Conservation (phyloP, 805 yeast species). For the Candida gorgasii region DNA sequence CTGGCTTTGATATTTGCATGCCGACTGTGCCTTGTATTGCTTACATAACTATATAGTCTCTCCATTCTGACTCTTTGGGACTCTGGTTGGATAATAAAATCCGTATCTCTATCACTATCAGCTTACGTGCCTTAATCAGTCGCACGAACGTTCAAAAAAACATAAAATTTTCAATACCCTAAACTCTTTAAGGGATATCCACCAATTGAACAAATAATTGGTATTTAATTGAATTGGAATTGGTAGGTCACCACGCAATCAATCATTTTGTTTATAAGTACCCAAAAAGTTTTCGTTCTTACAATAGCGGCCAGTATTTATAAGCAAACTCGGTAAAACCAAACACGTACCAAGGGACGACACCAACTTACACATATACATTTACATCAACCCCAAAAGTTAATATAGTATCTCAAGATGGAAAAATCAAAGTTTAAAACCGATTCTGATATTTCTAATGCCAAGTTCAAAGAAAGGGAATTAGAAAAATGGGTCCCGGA, state of each 20-base stretch:
- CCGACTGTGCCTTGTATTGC: no score
- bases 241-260: background rate
- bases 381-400: background rate
- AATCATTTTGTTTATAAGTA: background rate
- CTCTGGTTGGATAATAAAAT: no score
- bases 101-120: no score
- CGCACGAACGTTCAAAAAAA: conserved; percentile 9
- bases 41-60: no score
- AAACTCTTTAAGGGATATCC: conserved; percentile 1
- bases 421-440: conserved; percentile 56
- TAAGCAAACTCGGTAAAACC: background rate
- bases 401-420: no score
- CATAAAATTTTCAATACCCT: conserved; percentile 4
- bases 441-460: conserved; percentile 77
- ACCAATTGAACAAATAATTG: conserved; percentile 3
- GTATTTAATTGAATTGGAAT: background rate
- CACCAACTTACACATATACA: no score
- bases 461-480: conserved; percentile 59
- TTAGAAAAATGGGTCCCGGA: conserved; percentile 87
- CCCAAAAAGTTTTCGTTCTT: background rate
- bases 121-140: conserved; percentile 1
- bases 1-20: no score
- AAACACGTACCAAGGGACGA: conserved; percentile 1
- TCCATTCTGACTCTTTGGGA: no score
- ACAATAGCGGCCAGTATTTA: background rate